phyloP scores from a whole-genome alignment of 1,284 basidiomycete species.

The Rhodotorula sp. region DNA sequence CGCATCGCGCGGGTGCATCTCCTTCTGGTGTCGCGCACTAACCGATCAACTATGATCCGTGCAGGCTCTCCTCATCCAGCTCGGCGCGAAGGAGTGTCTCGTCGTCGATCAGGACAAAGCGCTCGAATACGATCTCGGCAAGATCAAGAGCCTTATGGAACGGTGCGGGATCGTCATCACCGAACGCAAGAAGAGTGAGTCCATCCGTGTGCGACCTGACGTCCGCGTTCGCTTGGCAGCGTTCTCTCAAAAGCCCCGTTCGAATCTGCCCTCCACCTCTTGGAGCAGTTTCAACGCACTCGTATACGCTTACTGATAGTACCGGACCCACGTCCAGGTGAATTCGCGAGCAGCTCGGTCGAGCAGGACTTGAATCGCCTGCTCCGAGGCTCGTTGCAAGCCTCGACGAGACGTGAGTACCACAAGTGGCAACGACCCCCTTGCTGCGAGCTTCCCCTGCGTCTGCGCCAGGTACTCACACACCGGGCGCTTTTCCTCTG shows the following conservation, averaged over 20 bases:
- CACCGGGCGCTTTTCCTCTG: neutral
- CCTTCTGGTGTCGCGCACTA: too few relatives aligned
- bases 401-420: slow-evolving; percentile 53
- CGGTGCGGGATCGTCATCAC: slow-evolving; percentile 88
- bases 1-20: too few relatives aligned
- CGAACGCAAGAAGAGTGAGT: slow-evolving; percentile 76
- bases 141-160: slow-evolving; percentile 79
- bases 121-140: slow-evolving; percentile 77
- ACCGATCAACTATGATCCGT: too few relatives aligned
- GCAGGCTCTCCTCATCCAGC: slow-evolving; percentile 90
- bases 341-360: slow-evolving; percentile 78
- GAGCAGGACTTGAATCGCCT: slow-evolving; percentile 82
- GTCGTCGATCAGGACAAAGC: slow-evolving; percentile 57
- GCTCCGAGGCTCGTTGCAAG: slow-evolving; percentile 58
- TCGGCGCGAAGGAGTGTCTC: slow-evolving; percentile 90
- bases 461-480: too few relatives aligned
- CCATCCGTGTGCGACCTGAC: neutral
- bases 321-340: slow-evolving; percentile 56
- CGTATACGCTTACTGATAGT: too few relatives aligned
- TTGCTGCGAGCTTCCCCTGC: too few relatives aligned
- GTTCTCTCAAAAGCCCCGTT: neutral
- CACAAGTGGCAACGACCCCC: slow-evolving; percentile 26
- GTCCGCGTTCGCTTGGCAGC: neutral
- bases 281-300: too few relatives aligned
- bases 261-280: too few relatives aligned